Percentiles rank a stretch among this genome's conserved stretches.
These are phyloP conservation scores for Monilinia fructicola DNA, from an alignment of 2,329 filamentous ascomycete genomes.

Conservation along the genomic window DNA sequence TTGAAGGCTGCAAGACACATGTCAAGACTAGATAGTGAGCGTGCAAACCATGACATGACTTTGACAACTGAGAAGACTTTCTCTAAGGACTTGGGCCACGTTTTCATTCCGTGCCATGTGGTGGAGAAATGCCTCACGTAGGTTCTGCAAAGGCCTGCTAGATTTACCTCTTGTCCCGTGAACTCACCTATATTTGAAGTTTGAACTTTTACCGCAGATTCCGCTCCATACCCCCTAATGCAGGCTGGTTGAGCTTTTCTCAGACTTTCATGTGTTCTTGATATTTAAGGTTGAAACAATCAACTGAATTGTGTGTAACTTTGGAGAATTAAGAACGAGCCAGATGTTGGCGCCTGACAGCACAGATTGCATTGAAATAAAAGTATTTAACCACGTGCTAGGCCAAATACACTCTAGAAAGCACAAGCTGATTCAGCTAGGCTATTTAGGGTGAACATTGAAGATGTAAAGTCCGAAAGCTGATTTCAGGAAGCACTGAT, in stretches of 20 bases:
- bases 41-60: background rate
- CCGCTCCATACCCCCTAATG: background rate
- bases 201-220: background rate
- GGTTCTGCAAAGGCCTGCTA: too few species aligned
- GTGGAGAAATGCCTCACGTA: background rate
- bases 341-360: background rate
- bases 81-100: background rate
- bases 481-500: background rate
- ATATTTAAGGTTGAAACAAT: background rate
- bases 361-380: background rate
- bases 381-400: background rate
- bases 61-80: background rate
- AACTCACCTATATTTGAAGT: too few species aligned
- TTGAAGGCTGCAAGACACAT: background rate
- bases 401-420: background rate
- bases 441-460: background rate
- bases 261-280: background rate
- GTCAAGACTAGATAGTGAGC: background rate
- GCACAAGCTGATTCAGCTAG: background rate
- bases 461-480: background rate
- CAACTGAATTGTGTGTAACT: background rate
- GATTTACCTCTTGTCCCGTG: background rate
- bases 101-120: background rate
- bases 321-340: background rate
- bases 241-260: background rate